These are phyloP conservation scores for Vachellia collinsii DNA, from an alignment of 306 rosid genomes.

Conservation along the genomic window DNA sequence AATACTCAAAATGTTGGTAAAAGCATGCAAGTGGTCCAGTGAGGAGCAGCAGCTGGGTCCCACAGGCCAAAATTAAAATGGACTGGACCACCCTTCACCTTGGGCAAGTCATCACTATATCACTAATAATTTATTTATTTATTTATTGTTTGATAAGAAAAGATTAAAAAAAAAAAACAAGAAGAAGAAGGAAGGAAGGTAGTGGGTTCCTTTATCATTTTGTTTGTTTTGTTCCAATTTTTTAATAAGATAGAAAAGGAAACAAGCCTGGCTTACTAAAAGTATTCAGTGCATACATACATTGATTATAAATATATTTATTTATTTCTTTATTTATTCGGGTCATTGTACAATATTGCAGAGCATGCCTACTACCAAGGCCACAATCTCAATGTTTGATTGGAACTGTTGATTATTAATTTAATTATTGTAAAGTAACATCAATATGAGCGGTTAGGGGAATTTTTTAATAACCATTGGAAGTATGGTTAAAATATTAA, in stretches of 20 bases:
- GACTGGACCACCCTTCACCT: constrained; percentile 50
- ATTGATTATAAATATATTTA: constrained; percentile 19
- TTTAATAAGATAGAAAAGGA: neutral
- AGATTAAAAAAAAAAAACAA: neutral
- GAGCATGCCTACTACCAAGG: constrained; percentile 2
- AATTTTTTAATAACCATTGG: neutral
- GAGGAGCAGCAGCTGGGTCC: constrained; percentile 26
- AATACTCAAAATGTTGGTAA: constrained; percentile 25
- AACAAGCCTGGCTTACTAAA: constrained; percentile 39
- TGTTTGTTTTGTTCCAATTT: constrained; percentile 15
- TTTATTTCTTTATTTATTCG: neutral
- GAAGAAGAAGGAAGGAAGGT: constrained; percentile 21
- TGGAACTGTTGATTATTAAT: neutral
- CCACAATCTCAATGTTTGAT: neutral
- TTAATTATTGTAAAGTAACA: neutral
- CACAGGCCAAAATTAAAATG: constrained; percentile 38
- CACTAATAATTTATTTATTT: constrained; percentile 27
- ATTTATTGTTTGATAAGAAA: neutral
- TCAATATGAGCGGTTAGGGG: neutral
- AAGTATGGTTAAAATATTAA: neutral
- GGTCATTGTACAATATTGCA: neutral
- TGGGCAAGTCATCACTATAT: constrained; percentile 38
- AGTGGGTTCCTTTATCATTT: constrained; percentile 50
- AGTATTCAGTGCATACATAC: constrained; percentile 32
- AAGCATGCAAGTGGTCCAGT: constrained; percentile 50